Evolutionary conservation across 352 stramenopile species (phyloP), one percentile per base, ranked within the genome.

Genomic region (Nothophytophthora sp.): DNA sequence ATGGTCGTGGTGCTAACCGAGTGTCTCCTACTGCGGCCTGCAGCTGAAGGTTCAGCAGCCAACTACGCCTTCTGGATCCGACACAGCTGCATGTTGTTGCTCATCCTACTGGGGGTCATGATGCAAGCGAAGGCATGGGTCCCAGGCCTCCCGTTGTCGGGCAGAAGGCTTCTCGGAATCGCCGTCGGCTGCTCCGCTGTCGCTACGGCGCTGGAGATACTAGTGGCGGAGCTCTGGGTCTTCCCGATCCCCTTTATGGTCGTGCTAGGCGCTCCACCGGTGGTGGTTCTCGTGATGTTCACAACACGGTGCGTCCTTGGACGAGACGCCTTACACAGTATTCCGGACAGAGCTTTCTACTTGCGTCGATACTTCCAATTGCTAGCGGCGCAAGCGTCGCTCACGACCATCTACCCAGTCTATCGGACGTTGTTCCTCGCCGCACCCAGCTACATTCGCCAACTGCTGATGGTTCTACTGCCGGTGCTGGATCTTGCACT

Each of bases 31-130:
- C 27, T 68, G 11, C 19, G 16, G 28, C 19, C 45, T 3, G 18
- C 46, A 10, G 38, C 40, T 3, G 53, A 29, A 2, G 59, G 52
- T 7, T 40, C 52, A 15, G 32, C n/a, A 11, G 35, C 24, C 2
- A 68, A 68, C 28, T 60, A 60, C 16, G 42, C 45, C 10, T 68
- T 56, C 38, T 68, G 53, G 59, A 0, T 54, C 15, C 59, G 59
- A 9, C 33, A 60, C 8, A 50, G 16, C 18, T n/a, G 46, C 3
- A 37, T 27, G 5, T 20, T 47, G 0, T 12, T 12, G 2, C 36
- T 55, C 9, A 50, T 50, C 2, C 27, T 55, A 8, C 34, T 44
- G 13, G 29, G 45, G 9, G 20, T 13, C 0, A 48, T 48, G 5
- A 13, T 46, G 0, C 43, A 64, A 23, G 25, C 32, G 1, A 55